Base-by-base conservation (phyloP, 371 early-diverging fungal species). In the Mucor saturninus region DNA sequence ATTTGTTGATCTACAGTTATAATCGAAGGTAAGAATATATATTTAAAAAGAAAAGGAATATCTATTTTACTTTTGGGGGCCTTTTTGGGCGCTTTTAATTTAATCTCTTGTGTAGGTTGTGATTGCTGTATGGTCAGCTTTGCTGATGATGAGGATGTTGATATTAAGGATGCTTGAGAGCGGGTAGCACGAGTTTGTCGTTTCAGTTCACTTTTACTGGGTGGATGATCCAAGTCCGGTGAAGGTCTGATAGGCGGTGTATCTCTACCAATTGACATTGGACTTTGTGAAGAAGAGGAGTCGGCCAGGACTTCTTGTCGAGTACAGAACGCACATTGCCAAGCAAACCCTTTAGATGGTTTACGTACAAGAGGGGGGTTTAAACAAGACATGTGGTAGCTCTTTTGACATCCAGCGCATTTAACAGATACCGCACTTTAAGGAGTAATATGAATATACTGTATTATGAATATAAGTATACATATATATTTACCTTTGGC, bases 291-390 rank as follows among this genome's bases (percentile, higher is more conserved):
- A 10, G 46, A 46, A 28, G 15, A 45, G 26, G 56, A 51, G 8
- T 46, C 38, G n/a, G 58, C 11, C 5, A 50, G 43, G 2, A 54
- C 32, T 21, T 68, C 78, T 56, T 69, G 69, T 31, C 73, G 59
- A 37, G 89, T 75, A 54, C 93, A 93, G 4, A 83, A 76, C 2
- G 89, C 90, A 48, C 93, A 93, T 69, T 91, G 90, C 87, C 92
- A 93, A 26, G 86, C 92, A 62, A 91, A 93, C 0, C 92, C 92
- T 63, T 93, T 93, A 31, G 88, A 82, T 0, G 92, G 92, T 67
- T 90, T 91, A 43, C 83, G 83, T 2, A 74, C 53, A 21, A 92
- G 67, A 30, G 93, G 93, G 13, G 93, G 93, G 59, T 89, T 88
- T 48, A 91, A 67, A 55, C 93, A 93, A 35, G 83, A 60, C 89